These are phyloP conservation scores for Annona squamosa DNA, from an alignment of 164 flowering plant species.

Conservation along the genomic window DNA sequence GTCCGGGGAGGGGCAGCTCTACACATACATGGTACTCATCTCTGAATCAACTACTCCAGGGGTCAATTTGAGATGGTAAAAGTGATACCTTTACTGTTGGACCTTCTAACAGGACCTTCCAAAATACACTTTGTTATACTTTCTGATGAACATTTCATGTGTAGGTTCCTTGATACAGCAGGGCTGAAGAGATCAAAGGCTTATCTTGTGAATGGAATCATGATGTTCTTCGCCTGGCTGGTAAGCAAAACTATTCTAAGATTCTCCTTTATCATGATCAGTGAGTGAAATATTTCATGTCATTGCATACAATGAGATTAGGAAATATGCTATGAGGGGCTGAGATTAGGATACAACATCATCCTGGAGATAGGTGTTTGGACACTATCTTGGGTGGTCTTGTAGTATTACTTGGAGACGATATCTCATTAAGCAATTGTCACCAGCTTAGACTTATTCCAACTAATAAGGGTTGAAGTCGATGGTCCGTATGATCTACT, in stretches of 20 bases:
- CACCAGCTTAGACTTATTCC: too few relatives aligned
- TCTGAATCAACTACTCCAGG: slow-evolving; percentile 93
- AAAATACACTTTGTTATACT: neutral
- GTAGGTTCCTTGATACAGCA: slow-evolving; percentile 82
- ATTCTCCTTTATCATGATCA: neutral
- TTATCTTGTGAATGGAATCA: slow-evolving; percentile 77
- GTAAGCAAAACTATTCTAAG: slow-evolving; percentile 34
- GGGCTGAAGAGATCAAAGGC: slow-evolving; percentile 85
- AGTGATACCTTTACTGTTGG: neutral
- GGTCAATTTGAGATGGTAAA: slow-evolving; percentile 90
- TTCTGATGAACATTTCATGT: slow-evolving; percentile 6
- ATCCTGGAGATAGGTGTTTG: too few relatives aligned
- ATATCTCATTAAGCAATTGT: too few relatives aligned
- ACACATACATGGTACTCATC: slow-evolving; percentile 86
- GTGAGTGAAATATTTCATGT: neutral
- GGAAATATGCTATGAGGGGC: neutral
- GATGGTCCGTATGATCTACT: too few relatives aligned
- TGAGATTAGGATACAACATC: too few relatives aligned
- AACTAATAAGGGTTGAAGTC: too few relatives aligned
- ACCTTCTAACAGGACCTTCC: neutral
- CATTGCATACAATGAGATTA: neutral
- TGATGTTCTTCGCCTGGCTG: slow-evolving; percentile 84
- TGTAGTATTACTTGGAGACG: too few relatives aligned
- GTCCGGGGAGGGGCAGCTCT: slow-evolving; percentile 85
- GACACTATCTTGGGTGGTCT: too few relatives aligned